Conservation (phyloP, 805 yeast genomes). For the Naumovozyma castellii region DNA sequence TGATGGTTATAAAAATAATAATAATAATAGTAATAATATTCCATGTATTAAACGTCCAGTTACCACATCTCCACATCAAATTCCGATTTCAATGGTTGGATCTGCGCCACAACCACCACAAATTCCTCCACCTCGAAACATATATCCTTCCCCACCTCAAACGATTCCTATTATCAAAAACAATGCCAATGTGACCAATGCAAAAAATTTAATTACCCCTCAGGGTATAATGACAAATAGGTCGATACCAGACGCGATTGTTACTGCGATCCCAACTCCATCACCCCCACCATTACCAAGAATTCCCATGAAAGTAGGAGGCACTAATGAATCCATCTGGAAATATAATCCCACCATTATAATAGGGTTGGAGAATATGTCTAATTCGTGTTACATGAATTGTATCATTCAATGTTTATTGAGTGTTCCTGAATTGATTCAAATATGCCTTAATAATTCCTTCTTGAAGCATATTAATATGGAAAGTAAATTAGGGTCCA, state of each 20-base stretch:
- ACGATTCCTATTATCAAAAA: too few relatives aligned
- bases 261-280: neutral
- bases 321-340: neutral
- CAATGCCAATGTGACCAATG: too few relatives aligned
- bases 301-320: neutral
- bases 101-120: neutral
- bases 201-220: neutral
- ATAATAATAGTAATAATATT: too few relatives aligned
- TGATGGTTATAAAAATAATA: too few relatives aligned
- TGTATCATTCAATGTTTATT: conserved; percentile 78
- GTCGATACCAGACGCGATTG: neutral
- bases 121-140: neutral
- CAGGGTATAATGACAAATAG: neutral
- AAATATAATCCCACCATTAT: conserved; percentile 33
- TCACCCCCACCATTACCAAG: neutral
- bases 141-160: neutral
- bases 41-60: too few relatives aligned
- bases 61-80: too few relatives aligned
- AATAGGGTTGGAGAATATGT: conserved; percentile 71
- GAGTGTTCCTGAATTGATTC: conserved; percentile 58
- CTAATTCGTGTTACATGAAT: conserved; percentile 91
- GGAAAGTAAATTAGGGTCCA: conserved; percentile 64
- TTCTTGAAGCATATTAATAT: conserved; percentile 58
- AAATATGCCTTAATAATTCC: conserved; percentile 50
- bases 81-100: too few relatives aligned